Base-by-base conservation (phyloP, 2,329 filamentous ascomycete species). In the Penicillium sp. region DNA sequence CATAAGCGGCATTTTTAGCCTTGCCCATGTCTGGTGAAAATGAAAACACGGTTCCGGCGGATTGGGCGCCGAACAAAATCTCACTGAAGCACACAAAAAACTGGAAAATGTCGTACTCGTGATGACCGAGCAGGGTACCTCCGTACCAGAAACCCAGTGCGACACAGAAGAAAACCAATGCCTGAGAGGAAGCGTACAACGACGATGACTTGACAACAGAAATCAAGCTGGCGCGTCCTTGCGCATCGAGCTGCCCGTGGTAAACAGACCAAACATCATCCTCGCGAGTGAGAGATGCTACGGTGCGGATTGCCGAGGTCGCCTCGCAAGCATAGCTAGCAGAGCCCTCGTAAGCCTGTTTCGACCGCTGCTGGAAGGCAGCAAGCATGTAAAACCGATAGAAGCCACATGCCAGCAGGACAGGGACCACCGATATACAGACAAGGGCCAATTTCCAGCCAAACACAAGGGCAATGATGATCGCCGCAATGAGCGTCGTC, bases 71-170 rank as follows among this genome's bases (percentile, higher is more conserved):
- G 55, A 94, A 95, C 55, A 95, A 84, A 53, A 96, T 77, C 30
- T 87, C 76, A 44, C 82, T 80, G 67, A 95, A 95, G 55, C 85
- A 88, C 31, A 95, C 73, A 67, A 95, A 96, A 74, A 96, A 96
- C 51, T 89, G 83, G 63, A 90, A 90, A 54, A 87, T 74, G 48
- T 66, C 62, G 61, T 92, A 90, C 59, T 93, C 84, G 32, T 66
- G 57, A 39, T 75, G 74, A 14, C 75, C 80, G 36, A 95, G 82
- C 20, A 92, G 70, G 0, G 74, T 84, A 17, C 86, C 85, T 44
- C 88, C 88, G 55, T 92, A 95, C 86, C 86, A 95, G 71, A 95
- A 95, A 2, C 84, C 87, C 3, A 95, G 77, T 0, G 88, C 88
- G 42, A 92, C 82, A 50, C 82, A 86, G 31, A 88, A 72, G 67